Conservation (phyloP, 2,329 filamentous ascomycete genomes). For the Beauveria sp. region DNA sequence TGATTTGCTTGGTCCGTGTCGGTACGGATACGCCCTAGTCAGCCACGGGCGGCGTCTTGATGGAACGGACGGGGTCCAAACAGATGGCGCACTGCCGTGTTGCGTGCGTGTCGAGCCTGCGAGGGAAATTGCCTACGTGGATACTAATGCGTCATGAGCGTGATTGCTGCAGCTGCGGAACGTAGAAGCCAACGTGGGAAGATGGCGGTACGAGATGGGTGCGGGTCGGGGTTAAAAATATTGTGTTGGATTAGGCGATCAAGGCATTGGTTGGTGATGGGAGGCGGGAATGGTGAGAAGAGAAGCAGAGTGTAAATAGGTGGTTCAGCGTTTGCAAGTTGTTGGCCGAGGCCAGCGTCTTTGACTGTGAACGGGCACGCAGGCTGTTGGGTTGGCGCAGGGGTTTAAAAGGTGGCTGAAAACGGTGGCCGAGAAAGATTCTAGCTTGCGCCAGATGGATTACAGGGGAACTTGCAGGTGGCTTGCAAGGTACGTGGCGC, state of each 20-base stretch:
- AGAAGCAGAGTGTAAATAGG: not conserved
- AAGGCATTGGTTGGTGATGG: not conserved
- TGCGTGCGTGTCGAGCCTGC: not conserved
- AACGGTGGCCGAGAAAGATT: not conserved
- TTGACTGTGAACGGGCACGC: not conserved
- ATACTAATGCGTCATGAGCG: slow-evolving; percentile 9
- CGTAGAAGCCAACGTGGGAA: not conserved
- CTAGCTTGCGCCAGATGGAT: not conserved
- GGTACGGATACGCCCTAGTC: not conserved
- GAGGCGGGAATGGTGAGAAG: not conserved
- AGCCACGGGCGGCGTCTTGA: not conserved
- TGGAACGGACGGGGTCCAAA: slow-evolving; percentile 8
- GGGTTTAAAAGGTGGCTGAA: slow-evolving; percentile 2
- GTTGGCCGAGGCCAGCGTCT: not conserved
- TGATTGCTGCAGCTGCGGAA: not conserved
- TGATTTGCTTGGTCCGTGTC: not conserved
- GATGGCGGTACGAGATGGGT: not conserved
- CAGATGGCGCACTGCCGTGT: not conserved
- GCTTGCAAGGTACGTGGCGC: not conserved
- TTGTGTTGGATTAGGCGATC: not conserved
- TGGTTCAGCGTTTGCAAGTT: not conserved
- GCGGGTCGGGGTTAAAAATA: not conserved
- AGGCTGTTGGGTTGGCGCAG: not conserved
- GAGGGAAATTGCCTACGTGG: slow-evolving; percentile 8
- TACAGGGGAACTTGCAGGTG: not conserved